phyloP scores from a whole-genome alignment of 1,284 basidiomycete genomes.

The Xerocomus nothofagi region DNA sequence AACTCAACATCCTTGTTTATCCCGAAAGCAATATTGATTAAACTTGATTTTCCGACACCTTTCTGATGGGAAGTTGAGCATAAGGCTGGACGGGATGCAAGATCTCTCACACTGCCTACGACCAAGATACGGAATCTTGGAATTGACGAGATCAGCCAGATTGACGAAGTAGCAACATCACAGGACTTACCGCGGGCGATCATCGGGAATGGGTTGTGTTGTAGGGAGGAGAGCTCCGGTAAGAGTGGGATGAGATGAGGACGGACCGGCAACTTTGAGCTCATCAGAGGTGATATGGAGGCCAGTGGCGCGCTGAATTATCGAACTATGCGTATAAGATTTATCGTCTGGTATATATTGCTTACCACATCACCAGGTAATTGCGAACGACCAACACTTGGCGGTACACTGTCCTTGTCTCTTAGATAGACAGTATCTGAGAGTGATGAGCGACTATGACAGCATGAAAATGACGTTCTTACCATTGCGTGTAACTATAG shows the following conservation, averaged over 20 bases:
- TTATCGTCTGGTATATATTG: not conserved
- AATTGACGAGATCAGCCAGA: not conserved
- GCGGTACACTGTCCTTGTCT: not conserved
- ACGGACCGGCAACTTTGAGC: too few species aligned
- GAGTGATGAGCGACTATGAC: not conserved
- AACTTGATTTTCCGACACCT: conserved; percentile 2
- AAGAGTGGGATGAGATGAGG: too few species aligned
- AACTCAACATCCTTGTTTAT: not conserved
- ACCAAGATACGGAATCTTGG: conserved; percentile 12
- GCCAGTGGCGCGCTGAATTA: not conserved
- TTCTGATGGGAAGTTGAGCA: not conserved
- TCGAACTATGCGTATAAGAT: not conserved
- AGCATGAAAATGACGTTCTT: not conserved
- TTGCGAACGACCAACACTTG: not conserved
- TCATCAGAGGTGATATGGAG: not conserved
- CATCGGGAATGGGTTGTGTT: not conserved
- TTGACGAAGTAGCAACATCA: not conserved
- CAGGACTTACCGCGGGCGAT: conserved; percentile 1
- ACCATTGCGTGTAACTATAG: not conserved
- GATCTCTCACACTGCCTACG: not conserved
- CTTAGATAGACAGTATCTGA: not conserved
- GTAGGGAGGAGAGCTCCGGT: not conserved
- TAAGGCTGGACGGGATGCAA: not conserved
- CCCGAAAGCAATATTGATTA: conserved; percentile 2
- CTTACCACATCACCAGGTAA: not conserved